Evolutionary conservation across 371 early-diverging fungal species (phyloP), one percentile per base, ranked within the genome.

Genomic region (Aphelidium insulamus): DNA sequence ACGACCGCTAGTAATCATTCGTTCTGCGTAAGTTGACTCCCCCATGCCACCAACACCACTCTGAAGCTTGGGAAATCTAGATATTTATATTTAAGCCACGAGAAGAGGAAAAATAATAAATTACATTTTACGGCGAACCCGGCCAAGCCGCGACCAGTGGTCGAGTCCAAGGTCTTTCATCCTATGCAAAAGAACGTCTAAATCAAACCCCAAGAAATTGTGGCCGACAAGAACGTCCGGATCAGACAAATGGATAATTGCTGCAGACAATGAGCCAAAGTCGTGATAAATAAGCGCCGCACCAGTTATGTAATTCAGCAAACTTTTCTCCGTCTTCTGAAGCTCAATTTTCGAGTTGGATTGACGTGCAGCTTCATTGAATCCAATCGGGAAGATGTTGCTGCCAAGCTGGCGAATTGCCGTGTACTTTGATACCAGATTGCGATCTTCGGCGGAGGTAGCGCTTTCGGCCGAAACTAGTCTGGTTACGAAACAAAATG

Each of bases 181-280:
- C n/a, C 97, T 74, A 45, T 81, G 79, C 29, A 94, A 50, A 3
- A 97, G 53, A 6, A 91, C 74, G 36, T 86, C 87, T 26, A 97
- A 59, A 43, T 81, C 88, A 44, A 87, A 82, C 6, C 82, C 86
- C 33, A 78, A 56, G 55, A 92, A 77, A 46, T 94, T 92, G 57
- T 97, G 97, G 17, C 94, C 91, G n/a, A 90, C 77, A 34, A 92
- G 52, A 1, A 97, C 63, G 54, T 97, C 97, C 0, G 95, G 95
- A 45, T 97, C 97, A 11, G 47, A 29, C 24, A 56, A 47, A 27
- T 75, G 66, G 22, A 95, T 60, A 12, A 59, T 55, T 3, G 85
- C 83, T 42, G 52, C 21, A 4, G 18, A 8, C 5, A 5, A 5
- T 21, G 7, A 26, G 36, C 15, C 21, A 5, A 37, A 19, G 28